phyloP scores from a whole-genome alignment of 176 grass and related monocot species.

The Puya raimondii region DNA sequence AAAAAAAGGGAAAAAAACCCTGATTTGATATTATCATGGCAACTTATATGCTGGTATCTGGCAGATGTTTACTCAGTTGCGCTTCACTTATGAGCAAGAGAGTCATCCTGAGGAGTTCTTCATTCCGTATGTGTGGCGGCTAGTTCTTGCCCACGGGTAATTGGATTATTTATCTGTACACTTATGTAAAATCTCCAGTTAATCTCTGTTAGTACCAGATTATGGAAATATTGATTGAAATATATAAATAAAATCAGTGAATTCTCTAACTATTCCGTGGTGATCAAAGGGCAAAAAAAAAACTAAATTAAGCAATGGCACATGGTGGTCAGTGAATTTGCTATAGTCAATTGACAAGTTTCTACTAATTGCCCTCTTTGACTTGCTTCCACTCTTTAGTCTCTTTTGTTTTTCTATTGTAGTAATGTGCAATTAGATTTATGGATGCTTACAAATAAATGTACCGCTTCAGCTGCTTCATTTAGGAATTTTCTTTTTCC shows the following conservation, averaged over 20 bases:
- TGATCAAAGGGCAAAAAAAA: background rate
- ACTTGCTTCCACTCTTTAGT: background rate
- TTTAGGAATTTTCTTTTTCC: too few relatives aligned
- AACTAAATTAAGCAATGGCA: background rate
- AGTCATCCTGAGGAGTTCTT: conserved; percentile 98
- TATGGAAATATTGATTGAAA: too few relatives aligned
- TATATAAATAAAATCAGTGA: too few relatives aligned
- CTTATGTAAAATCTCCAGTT: background rate
- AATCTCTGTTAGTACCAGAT: background rate
- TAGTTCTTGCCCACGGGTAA: conserved; percentile 87
- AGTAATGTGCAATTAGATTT: background rate
- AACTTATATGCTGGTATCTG: conserved; percentile 26
- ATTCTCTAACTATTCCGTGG: too few relatives aligned
- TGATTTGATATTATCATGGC: conserved; percentile 19
- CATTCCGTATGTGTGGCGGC: conserved; percentile 95
- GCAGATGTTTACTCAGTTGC: conserved; percentile 97
- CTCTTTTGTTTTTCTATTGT: background rate
- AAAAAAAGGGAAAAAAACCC: background rate
- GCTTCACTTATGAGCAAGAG: conserved; percentile 99
- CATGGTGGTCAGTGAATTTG: background rate
- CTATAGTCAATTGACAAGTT: background rate
- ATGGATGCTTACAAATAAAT: background rate
- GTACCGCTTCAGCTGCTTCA: background rate
- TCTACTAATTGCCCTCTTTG: background rate
- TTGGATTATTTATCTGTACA: conserved; percentile 15